Conservation (phyloP, 139 green algal genomes). For the Nannochloris sp. region DNA sequence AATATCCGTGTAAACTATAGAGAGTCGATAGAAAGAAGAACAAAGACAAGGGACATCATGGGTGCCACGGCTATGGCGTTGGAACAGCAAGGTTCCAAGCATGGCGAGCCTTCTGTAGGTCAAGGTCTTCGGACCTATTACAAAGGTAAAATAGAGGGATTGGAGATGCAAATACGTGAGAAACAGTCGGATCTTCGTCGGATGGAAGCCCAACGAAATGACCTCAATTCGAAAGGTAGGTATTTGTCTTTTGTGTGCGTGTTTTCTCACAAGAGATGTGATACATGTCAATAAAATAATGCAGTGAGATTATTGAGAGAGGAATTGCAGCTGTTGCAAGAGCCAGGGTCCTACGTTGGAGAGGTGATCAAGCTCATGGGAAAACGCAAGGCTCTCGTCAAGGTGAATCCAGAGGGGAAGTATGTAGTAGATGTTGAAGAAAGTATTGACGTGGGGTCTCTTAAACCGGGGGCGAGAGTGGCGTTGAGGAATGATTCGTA, state of each 20-base stretch:
- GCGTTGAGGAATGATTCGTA: slow-evolving; percentile 97
- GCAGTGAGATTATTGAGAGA: slow-evolving; percentile 91
- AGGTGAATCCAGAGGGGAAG: slow-evolving; percentile 97
- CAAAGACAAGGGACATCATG: not conserved
- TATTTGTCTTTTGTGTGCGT: not conserved
- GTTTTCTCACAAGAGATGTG: not conserved
- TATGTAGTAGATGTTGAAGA: slow-evolving; percentile 98
- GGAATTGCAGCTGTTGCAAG: slow-evolving; percentile 95
- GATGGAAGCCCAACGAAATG: slow-evolving; percentile 97
- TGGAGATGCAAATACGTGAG: slow-evolving; percentile 84
- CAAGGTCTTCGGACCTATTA: slow-evolving; percentile 67
- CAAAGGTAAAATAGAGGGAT: slow-evolving; percentile 83
- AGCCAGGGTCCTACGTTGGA: slow-evolving; percentile 96
- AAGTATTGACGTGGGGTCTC: slow-evolving; percentile 69
- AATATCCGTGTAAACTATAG: too few species aligned
- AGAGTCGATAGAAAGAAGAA: too few species aligned
- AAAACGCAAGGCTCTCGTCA: slow-evolving; percentile 98
- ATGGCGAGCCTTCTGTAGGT: slow-evolving; percentile 2
- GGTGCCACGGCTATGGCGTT: not conserved
- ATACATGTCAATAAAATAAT: not conserved
- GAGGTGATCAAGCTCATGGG: slow-evolving; percentile 99
- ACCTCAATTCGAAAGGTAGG: slow-evolving; percentile 91
- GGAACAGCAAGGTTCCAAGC: not conserved
- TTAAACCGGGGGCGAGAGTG: slow-evolving; percentile 75
- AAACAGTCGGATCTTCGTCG: slow-evolving; percentile 88